Percentiles rank a stretch among this genome's conserved stretches.
These are phyloP conservation scores for Chlorencoelia australis DNA, from an alignment of 2,329 filamentous ascomycete species.

Conservation along the genomic window DNA sequence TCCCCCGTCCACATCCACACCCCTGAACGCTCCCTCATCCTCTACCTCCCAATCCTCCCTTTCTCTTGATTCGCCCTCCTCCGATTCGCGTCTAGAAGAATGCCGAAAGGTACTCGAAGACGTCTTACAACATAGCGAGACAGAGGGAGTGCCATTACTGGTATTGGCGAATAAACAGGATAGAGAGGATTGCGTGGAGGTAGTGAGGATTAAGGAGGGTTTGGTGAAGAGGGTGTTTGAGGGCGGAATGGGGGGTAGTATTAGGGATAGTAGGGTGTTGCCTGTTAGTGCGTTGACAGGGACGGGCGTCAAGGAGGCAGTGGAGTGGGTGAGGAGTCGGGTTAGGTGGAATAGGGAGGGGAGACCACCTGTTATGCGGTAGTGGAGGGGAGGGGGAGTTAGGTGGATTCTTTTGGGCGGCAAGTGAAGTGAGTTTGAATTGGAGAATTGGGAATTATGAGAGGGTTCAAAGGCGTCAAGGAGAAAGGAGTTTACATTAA, in stretches of 20 bases:
- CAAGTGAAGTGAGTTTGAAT: too few species aligned
- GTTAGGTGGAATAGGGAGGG: conserved; percentile 96
- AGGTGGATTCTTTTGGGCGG: too few species aligned
- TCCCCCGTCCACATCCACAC: too few species aligned
- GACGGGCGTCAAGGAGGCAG: conserved; percentile 80
- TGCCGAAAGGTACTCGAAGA: conserved; percentile 83
- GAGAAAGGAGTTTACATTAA: too few species aligned
- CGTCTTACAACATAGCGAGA: conserved; percentile 77
- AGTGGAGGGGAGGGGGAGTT: conserved; percentile 10
- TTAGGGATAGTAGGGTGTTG: conserved; percentile 83
- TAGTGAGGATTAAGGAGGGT: conserved; percentile 93
- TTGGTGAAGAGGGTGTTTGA: conserved; percentile 93
- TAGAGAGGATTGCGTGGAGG: conserved; percentile 92
- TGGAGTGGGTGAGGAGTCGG: conserved; percentile 90
- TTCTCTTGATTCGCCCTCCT: conserved; percentile 11
- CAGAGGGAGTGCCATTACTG: conserved; percentile 82
- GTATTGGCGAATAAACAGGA: conserved; percentile 98
- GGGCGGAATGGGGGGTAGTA: conserved; percentile 75
- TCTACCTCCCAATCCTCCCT: too few species aligned
- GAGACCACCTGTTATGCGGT: conserved; percentile 87
- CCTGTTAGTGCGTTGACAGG: conserved; percentile 85
- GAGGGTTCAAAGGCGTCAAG: too few species aligned
- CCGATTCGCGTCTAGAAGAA: conserved; percentile 62
- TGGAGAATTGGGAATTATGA: too few species aligned
- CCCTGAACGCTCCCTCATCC: too few species aligned